Evolutionary conservation across 116 monocot species (phyloP), one percentile per base, ranked within the genome.

Genomic region (Phalaenopsis hybrid): DNA sequence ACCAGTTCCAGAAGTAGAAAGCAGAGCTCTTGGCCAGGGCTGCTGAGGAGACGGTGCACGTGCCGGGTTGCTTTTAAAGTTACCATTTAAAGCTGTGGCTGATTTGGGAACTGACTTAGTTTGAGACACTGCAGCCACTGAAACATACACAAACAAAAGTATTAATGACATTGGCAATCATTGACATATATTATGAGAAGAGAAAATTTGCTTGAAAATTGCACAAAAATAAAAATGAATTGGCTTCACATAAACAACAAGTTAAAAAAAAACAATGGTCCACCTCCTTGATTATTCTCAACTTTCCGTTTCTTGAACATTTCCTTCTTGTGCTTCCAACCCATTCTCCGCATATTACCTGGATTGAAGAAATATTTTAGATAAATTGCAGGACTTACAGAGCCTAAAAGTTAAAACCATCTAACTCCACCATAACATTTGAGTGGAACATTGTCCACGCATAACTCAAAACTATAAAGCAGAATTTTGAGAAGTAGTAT

Each of bases 341-440:
- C 69, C 90, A 85, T 91, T 78, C 93, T 92, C 79, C 93, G 84
- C 89, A 89, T 89, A 69, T 76, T 92, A 84, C 93, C 95, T 98
- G 75, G 21, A 75, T 5, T 5, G 17, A 48, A 75, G 33, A 31
- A 13, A 41, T 31, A 48, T 43, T 73, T 73, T 31, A 73, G 17
- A 73, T 73, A 73, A 15, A 43, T 43, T 73, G 16, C 12, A 73
- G 41, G 41, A 13, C 6, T 73, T 9, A 73, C 13, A 82, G 72
- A 59, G 43, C 5, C 45, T 59, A 76, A 58, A 75, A 58, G 45
- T 41, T 70, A 16, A 81, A 25, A 67, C 5, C 16, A 44, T 1
- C 4, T 5, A 37, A 75, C 8, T 5, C 5, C 16, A 73, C 43
- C 16, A 73, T 73, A 43, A 73, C 15, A 73, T 73, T 55, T 73